These are phyloP conservation scores for Pseudogymnoascus sp. DNA, from an alignment of 2,329 filamentous ascomycete genomes.

Conservation along the genomic window DNA sequence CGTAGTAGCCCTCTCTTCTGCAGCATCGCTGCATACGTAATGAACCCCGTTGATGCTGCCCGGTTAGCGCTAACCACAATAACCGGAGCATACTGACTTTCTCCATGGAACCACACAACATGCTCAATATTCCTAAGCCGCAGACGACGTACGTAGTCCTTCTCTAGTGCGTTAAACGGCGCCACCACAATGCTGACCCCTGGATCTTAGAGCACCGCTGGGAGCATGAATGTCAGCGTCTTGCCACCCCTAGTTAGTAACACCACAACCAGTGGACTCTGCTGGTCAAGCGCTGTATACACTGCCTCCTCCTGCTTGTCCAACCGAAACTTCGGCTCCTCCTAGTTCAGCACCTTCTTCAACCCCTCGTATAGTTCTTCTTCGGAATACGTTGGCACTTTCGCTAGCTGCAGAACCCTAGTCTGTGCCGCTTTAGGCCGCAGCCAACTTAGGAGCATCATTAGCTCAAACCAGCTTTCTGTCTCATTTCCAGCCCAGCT, in stretches of 20 bases:
- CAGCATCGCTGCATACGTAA: neutral
- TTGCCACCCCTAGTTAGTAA: neutral
- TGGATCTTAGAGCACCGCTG: neutral
- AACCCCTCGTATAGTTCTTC: neutral
- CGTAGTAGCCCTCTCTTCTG: neutral
- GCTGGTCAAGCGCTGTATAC: neutral
- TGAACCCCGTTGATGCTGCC: neutral
- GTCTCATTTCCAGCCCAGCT: neutral
- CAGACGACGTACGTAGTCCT: too few species aligned
- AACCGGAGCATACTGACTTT: neutral
- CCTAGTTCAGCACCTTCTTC: neutral
- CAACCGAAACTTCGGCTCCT: neutral
- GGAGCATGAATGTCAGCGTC: neutral
- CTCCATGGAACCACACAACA: neutral
- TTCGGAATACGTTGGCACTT: neutral
- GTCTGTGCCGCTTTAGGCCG: neutral
- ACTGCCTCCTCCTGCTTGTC: neutral
- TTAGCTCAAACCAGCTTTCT: neutral
- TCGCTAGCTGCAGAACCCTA: neutral
- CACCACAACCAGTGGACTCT: neutral
- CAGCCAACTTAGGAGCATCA: neutral
- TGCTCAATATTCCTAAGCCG: neutral
- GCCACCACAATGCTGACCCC: neutral
- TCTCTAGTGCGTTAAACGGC: neutral
- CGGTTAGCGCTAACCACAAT: neutral